Evolutionary conservation across 495 filamentous ascomycete species (phyloP).

Genomic region (Clohesyomyces aquaticus): DNA sequence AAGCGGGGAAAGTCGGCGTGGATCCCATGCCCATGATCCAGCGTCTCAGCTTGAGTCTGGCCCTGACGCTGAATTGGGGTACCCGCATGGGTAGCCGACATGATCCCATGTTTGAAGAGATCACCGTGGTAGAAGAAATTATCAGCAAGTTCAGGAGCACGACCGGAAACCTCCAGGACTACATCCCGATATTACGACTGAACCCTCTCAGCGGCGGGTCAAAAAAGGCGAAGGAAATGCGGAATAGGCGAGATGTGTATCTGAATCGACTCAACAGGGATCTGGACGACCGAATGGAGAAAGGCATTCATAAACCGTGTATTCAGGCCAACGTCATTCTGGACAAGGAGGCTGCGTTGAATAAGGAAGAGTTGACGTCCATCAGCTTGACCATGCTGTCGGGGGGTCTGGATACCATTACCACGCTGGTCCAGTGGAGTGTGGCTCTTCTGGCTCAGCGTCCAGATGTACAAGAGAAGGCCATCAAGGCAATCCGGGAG

Average conservation of each 20-base stretch:
- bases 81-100: conserved; percentile 61
- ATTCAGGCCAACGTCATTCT: conserved; percentile 67
- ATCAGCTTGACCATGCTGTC: conserved; percentile 68
- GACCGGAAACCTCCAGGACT: conserved; percentile 66
- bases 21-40: conserved; percentile 67
- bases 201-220: conserved; percentile 60
- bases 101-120: conserved; percentile 63
- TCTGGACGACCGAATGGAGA: conserved; percentile 61
- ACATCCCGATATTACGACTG: conserved; percentile 62
- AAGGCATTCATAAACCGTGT: conserved; percentile 63
- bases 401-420: conserved; percentile 66
- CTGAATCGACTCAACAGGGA: conserved; percentile 56
- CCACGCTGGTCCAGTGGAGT: conserved; percentile 66
- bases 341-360: conserved; percentile 63
- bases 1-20: conserved; percentile 56
- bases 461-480: conserved; percentile 64
- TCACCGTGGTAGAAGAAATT: conserved; percentile 64
- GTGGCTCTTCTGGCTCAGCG: conserved; percentile 61
- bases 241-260: conserved; percentile 64
- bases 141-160: conserved; percentile 63
- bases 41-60: conserved; percentile 59
- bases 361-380: conserved; percentile 61
- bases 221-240: conserved; percentile 59
- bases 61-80: conserved; percentile 67
- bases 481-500: conserved; percentile 57